Conservation (phyloP, 164 flowering plant species). For the Akebia trifoliata region DNA sequence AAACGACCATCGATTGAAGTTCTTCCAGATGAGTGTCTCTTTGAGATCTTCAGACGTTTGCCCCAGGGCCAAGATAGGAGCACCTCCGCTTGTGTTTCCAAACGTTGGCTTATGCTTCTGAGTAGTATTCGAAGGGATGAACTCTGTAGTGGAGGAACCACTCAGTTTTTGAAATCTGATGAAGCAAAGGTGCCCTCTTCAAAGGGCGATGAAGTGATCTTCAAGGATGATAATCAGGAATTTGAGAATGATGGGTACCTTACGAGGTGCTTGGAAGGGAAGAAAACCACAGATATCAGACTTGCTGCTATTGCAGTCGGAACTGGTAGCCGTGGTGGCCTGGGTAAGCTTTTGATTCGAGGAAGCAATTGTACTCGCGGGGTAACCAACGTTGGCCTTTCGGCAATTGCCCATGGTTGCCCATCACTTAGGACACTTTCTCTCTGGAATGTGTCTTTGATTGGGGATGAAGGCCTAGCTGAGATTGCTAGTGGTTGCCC, state of each 20-base stretch:
- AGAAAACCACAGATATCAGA: conserved; percentile 80
- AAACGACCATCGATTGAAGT: conserved; percentile 49
- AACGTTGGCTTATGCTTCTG: conserved; percentile 66
- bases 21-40: conserved; percentile 77
- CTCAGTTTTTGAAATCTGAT: no score
- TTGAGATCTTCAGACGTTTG: conserved; percentile 66
- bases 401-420: conserved; percentile 61
- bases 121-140: conserved; percentile 38
- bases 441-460: conserved; percentile 47
- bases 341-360: conserved; percentile 61
- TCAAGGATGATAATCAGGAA: conserved; percentile 24
- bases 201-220: conserved; percentile 1
- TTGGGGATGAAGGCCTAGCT: conserved; percentile 53
- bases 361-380: conserved; percentile 41
- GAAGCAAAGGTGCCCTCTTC: no score
- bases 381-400: conserved; percentile 54
- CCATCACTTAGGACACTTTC: conserved; percentile 63
- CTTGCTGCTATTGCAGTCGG: conserved; percentile 85
- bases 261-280: conserved; percentile 68
- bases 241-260: conserved; percentile 49
- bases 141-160: conserved; percentile 5
- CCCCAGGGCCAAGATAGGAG: conserved; percentile 53
- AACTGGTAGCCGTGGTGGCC: conserved; percentile 62
- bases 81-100: conserved; percentile 63
- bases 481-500: conserved; percentile 66